Base-by-base conservation (phyloP, 2,329 filamentous ascomycete species). In the Alternaria triticina region DNA sequence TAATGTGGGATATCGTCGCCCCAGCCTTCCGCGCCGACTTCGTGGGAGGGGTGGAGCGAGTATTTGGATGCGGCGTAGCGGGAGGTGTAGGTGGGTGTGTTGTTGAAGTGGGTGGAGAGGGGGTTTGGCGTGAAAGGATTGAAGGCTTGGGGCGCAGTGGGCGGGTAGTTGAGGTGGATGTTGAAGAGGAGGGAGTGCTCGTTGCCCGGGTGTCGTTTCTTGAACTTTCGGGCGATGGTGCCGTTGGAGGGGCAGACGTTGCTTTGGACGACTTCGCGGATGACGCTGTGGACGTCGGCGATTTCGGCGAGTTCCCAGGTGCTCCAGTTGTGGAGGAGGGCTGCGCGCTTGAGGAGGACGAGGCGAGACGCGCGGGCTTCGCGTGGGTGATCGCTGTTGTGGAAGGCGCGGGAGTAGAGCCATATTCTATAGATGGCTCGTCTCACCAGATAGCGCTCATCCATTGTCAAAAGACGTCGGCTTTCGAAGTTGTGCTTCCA, bases 1-100 rank as follows among this genome's bases (percentile, higher is more conserved):
- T 89, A 89, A 65, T 89, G 87, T 13, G 83, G 81, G 54, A 89
- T 86, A 59, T 89, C 87, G 68, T 89, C 87, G 28, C 88, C 88
- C 88, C 88, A 90, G 23, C 88, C 88, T 74, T 89, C 86, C n/a
- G 81, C 80, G 8, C 85, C 86, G 4, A 85, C 80, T 28, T 88
- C 85, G 62, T 86, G 84, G 65, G 79, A 81, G 3, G 83, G 73
- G 46, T 84, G 83, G 22, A 83, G 79, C 5, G 80, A 81, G 64
- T 84, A 84, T 66, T 84, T 83, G 40, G 82, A 80, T 20, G 79
- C 76, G 46, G 81, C 78, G 71, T 84, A 81, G 59, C 77, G 75
- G 36, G 78, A 76, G 40, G 74, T 78, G 64, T 74, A 78, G 11
- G 70, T 71, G 23, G 62, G 63, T 17, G 69, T 75, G 67, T 69